Evolutionary conservation across 108 stramenopile species (phyloP).

Genomic region (Schizochytrium sp.): DNA sequence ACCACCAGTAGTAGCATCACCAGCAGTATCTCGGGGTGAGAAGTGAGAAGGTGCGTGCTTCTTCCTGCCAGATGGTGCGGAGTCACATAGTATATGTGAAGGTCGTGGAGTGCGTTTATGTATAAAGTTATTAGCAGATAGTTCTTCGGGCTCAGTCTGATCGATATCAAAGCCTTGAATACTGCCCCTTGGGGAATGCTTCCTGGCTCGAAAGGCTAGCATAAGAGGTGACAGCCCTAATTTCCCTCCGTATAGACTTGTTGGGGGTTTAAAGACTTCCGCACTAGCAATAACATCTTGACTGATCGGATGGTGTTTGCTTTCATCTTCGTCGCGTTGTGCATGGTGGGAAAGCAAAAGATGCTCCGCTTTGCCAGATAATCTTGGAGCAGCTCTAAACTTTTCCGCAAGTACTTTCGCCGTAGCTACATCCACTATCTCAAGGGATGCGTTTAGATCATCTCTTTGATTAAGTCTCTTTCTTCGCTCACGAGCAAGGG

Average conservation of each 20-base stretch:
- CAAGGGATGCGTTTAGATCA: background rate
- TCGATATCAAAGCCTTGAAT: too few species aligned
- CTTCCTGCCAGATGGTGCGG: too few species aligned
- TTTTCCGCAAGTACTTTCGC: background rate
- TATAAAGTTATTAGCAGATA: too few species aligned
- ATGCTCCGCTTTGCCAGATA: background rate
- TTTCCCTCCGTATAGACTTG: too few species aligned
- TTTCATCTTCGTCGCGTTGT: background rate
- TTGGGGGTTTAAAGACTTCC: too few species aligned
- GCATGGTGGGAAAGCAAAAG: background rate
- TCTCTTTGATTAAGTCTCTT: background rate
- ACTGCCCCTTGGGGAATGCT: too few species aligned
- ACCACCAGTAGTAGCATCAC: background rate
- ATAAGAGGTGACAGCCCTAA: too few species aligned
- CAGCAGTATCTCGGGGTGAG: background rate
- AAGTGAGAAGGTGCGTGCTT: too few species aligned
- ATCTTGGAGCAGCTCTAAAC: background rate
- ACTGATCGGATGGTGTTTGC: background rate
- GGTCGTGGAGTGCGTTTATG: too few species aligned
- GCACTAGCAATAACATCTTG: background rate
- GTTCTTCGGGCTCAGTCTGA: too few species aligned
- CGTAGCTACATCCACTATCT: background rate
- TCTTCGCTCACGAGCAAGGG: conserved; percentile 3
- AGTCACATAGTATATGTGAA: too few species aligned
- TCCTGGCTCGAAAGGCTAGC: too few species aligned